Evolutionary conservation across 805 yeast genomes (phyloP), one percentile per base, ranked within the genome.

Genomic region (Metschnikowia dekortorum): DNA sequence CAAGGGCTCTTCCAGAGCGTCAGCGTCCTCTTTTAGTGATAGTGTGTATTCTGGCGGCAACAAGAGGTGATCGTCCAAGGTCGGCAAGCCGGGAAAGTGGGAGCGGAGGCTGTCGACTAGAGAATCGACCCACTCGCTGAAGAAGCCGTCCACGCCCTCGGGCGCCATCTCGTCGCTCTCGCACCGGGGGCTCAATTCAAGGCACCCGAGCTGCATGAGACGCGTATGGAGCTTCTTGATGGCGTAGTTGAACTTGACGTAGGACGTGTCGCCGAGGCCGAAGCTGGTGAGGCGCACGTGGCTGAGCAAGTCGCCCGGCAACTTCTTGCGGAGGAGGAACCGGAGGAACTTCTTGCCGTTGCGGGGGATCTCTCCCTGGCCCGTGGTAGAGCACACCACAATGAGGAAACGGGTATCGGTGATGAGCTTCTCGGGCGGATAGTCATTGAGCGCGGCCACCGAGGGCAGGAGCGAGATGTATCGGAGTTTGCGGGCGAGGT

Each of bases 241-340:
- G n/a, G 96, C 97, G 75, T 83, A 84, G 67, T 94, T 92, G 69
- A 82, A 94, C 55, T 85, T 80, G 5, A 95, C 88, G 64, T 94
- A 94, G 1, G 96, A 85, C 0, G 96, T 85, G 65, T 94, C 98
- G 28, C 99, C 99, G 1, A 94, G 69, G 0, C 99, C 99, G 61
- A 94, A 86, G 1, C 89, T 78, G 2, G 92, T 80, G 56, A 90
- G 74, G 14, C 71, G 66, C 9, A 88, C 58, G 61, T 84, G 87
- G 54, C 76, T 75, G 37, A 92, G 68, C 31, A 89, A 68, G 57
- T 81, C 81, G 0, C 56, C 30, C 0, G 71, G 94, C 7, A 92
- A 76, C 55, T 82, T 83, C 62, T 78, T 81, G 62, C 79, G 81
- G 50, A 89, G 77, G 58, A 94, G 66, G 53, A 85, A 82, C 56